Evolutionary conservation across 2,329 filamentous ascomycete genomes (phyloP).

Genomic region (Ceratocystiopsis sp.): DNA sequence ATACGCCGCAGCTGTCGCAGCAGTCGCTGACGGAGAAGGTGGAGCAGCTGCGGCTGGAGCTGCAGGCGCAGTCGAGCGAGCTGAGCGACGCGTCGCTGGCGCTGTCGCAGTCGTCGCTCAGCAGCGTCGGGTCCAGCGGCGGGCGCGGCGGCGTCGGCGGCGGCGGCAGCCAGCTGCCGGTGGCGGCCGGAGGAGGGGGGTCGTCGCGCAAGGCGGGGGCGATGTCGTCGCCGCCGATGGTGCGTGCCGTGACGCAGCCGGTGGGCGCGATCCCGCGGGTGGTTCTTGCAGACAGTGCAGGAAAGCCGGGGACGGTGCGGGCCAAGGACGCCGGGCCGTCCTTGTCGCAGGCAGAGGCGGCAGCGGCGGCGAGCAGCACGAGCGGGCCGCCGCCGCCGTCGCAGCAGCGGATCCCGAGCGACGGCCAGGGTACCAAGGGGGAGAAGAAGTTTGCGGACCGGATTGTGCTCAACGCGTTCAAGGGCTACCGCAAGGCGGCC

Average conservation of each 20-base stretch:
- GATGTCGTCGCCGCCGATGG: constrained; percentile 33
- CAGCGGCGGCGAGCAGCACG: not conserved
- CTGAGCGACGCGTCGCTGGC: constrained; percentile 8
- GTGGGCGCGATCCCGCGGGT: constrained; percentile 26
- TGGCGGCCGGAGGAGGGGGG: not conserved
- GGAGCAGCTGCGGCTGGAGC: constrained; percentile 34
- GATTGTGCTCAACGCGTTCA: constrained; percentile 48
- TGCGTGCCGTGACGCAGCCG: constrained; percentile 36
- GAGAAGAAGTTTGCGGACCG: constrained; percentile 69
- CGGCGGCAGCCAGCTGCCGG: too few species aligned
- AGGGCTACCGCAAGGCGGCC: constrained; percentile 33
- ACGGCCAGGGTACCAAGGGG: constrained; percentile 2
- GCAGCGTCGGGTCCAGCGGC: not conserved
- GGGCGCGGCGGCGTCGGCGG: constrained; percentile 7
- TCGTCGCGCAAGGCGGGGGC: constrained; percentile 27
- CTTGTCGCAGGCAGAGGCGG: constrained; percentile 3
- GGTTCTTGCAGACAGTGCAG: constrained; percentile 2
- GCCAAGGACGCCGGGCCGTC: too few species aligned
- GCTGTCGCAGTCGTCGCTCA: not conserved
- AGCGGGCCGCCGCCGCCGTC: too few species aligned
- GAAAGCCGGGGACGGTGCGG: too few species aligned
- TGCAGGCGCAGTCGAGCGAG: constrained; percentile 20
- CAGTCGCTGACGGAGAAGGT: constrained; percentile 26
- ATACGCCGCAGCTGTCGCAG: not conserved
- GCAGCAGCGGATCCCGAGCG: constrained; percentile 6